Evolutionary conservation across 352 stramenopile genomes (phyloP).

Genomic region (Phytopythium litorale): DNA sequence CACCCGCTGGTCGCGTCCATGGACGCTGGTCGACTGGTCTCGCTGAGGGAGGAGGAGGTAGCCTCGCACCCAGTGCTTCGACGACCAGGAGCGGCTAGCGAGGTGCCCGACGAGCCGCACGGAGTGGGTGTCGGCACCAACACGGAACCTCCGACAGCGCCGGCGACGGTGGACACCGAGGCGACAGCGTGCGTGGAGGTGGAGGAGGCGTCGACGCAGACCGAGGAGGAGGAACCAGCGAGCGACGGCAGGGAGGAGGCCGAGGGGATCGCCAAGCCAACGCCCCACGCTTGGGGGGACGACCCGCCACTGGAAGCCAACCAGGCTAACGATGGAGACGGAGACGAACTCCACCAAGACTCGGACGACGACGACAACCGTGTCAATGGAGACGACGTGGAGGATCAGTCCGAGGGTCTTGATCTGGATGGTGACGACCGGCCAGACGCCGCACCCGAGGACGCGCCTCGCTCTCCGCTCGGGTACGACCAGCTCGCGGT

Average conservation of each 20-base stretch:
- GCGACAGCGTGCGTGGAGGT: not conserved
- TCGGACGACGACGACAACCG: too few relatives aligned
- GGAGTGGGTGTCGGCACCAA: not conserved
- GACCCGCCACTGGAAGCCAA: not conserved
- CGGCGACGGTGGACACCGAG: not conserved
- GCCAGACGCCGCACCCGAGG: not conserved
- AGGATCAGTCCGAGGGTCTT: not conserved
- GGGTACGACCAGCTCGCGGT: constrained; percentile 35
- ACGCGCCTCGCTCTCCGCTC: not conserved
- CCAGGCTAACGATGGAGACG: not conserved
- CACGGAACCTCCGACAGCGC: not conserved
- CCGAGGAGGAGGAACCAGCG: constrained; percentile 7
- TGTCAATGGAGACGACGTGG: not conserved
- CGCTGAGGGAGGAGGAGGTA: not conserved
- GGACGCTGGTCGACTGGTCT: not conserved
- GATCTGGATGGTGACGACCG: constrained; percentile 1
- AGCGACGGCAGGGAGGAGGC: not conserved
- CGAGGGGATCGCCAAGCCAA: not conserved
- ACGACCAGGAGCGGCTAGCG: not conserved
- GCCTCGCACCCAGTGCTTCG: not conserved
- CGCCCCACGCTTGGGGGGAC: not conserved
- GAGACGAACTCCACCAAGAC: not conserved
- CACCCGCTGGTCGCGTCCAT: constrained; percentile 34
- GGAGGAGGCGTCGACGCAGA: not conserved
- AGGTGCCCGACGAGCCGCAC: not conserved